Evolutionary conservation across 2,329 filamentous ascomycete genomes (phyloP), one percentile per base, ranked within the genome.

Genomic region (Verruconis gallopava): DNA sequence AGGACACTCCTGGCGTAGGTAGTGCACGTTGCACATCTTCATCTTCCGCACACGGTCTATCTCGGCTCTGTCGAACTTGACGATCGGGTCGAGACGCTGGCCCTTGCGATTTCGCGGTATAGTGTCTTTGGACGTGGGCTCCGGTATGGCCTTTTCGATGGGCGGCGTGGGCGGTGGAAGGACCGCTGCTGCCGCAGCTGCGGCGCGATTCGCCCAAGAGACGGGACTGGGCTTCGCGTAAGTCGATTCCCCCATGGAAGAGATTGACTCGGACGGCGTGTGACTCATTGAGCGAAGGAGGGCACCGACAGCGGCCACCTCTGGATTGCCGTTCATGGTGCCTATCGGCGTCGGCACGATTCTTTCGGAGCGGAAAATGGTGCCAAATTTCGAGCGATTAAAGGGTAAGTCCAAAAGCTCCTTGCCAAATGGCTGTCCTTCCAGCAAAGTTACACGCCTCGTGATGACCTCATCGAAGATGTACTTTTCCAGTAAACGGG

Each of bases 11-110:
- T 66, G 63, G 34, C 73, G 67, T 18, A 79, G 62, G 51, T 71
- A 77, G 52, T 73, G 67, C 44, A 74, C 68, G 50, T 78, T 79
- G 62, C 75, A 79, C 44, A 77, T 57, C 53, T 79, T 78, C 47
- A 77, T 55, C 55, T 71, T 73, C 58, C 77, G 77, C 49, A 79
- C 59, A 15, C 72, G 68, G 49, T 71, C 69, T 37, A 78, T 63
- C 46, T 76, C 72, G 14, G 72, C 64, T 45, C 71, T 58, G 63
- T 75, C 57, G 55, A 68, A 66, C 33, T 62, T 55, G 56, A 65
- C 51, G 53, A 65, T 49, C 55, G 64, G 50, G 51, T 79, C 75
- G 43, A 79, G 64, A 43, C 75, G 72, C 51, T 78, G 73, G 28
- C 73, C 73, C 45, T 63, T 59, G 45, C 70, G 71, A 55, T 79